Conservation (phyloP, 73 alveolate species). For the Paraurostyla sp. region DNA sequence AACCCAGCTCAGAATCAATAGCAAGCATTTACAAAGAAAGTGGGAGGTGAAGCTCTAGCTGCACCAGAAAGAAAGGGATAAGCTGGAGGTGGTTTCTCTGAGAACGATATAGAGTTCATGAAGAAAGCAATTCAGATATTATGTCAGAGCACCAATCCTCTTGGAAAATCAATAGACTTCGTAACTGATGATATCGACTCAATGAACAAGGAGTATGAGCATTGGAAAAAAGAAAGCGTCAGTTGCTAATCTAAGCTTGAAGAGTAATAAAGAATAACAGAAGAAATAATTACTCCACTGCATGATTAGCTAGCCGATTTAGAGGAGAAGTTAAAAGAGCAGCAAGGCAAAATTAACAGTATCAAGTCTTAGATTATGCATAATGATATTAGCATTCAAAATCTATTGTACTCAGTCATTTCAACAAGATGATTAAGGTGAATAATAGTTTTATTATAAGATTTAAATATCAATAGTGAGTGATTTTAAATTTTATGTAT, state of each 20-base stretch:
- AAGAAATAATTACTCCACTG: constrained; percentile 89
- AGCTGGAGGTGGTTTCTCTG: constrained; percentile 61
- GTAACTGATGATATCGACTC: constrained; percentile 95
- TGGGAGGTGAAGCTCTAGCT: constrained; percentile 28
- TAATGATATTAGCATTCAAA: constrained; percentile 89
- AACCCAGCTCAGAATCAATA: constrained; percentile 66
- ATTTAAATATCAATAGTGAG: not conserved
- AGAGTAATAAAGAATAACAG: constrained; percentile 88
- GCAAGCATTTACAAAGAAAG: constrained; percentile 39
- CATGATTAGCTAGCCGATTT: constrained; percentile 90
- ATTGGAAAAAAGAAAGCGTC: constrained; percentile 90
- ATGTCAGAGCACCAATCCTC: constrained; percentile 94
- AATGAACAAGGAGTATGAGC: constrained; percentile 93
- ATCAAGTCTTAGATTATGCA: constrained; percentile 90
- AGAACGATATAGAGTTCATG: constrained; percentile 82
- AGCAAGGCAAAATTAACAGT: constrained; percentile 87
- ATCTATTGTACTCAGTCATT: constrained; percentile 71
- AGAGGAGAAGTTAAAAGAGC: constrained; percentile 93
- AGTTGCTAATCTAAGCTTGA: constrained; percentile 83
- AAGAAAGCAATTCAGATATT: constrained; percentile 89
- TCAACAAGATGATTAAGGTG: constrained; percentile 37
- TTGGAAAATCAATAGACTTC: constrained; percentile 94
- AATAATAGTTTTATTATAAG: not conserved
- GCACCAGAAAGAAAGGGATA: constrained; percentile 11
- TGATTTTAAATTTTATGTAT: not conserved